phyloP scores from a whole-genome alignment of 352 stramenopile species.

The Phytopythium mirpurense region DNA sequence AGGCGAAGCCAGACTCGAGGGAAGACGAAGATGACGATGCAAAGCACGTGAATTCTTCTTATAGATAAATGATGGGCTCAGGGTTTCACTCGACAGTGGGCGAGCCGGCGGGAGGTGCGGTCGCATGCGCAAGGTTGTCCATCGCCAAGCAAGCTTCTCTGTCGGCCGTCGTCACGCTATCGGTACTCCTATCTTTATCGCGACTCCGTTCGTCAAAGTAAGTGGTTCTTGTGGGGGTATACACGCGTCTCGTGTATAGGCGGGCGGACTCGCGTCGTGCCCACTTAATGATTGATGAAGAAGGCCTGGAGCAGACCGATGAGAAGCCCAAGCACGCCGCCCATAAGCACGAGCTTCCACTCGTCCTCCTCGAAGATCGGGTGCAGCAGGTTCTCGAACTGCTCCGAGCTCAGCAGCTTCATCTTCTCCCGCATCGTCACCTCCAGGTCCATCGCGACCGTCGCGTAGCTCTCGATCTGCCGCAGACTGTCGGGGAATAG shows the following conservation, averaged over 20 bases:
- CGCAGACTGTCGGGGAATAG: constrained; percentile 84
- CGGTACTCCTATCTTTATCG: too few species aligned
- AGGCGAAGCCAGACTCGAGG: too few species aligned
- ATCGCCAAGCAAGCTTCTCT: neutral
- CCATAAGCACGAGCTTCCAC: constrained; percentile 97
- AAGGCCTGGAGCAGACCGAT: constrained; percentile 93
- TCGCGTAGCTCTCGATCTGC: constrained; percentile 93
- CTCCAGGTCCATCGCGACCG: constrained; percentile 89
- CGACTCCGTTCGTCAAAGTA: neutral
- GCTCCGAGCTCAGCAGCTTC: constrained; percentile 74
- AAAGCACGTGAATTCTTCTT: constrained; percentile 18
- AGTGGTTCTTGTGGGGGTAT: neutral
- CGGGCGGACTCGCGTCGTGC: neutral
- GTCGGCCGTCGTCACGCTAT: neutral
- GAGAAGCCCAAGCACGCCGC: constrained; percentile 88
- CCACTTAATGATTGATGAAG: constrained; percentile 70
- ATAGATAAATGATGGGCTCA: constrained; percentile 47
- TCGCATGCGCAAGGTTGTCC: neutral
- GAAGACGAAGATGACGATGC: constrained; percentile 8
- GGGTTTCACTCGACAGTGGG: neutral
- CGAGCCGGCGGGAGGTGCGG: too few species aligned
- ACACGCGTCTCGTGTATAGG: neutral
- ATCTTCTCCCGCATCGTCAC: constrained; percentile 91
- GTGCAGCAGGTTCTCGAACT: constrained; percentile 96
- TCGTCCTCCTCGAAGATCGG: constrained; percentile 99